Conservation (phyloP, 768 basidiomycete species). For the Wakefieldia striispora region DNA sequence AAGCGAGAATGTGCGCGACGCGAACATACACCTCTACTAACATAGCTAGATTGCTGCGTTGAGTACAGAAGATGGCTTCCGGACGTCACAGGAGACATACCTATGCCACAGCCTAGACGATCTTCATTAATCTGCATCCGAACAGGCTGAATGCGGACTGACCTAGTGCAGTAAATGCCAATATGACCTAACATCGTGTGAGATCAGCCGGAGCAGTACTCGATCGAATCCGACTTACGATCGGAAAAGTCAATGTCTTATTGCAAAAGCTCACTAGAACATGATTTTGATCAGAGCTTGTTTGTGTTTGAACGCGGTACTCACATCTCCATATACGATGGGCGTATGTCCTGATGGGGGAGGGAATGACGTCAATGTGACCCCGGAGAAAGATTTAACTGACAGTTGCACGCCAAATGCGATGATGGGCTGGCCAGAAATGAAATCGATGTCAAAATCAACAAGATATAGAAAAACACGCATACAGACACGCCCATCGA, state of each 20-base stretch:
- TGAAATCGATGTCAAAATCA: not conserved
- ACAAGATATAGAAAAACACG: not conserved
- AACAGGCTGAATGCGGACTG: not conserved
- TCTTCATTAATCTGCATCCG: not conserved
- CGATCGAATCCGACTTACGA: slow-evolving; percentile 24
- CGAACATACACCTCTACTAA: slow-evolving; percentile 29
- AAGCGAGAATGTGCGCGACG: not conserved
- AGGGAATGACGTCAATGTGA: slow-evolving; percentile 4
- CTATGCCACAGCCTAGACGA: slow-evolving; percentile 27
- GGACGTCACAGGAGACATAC: slow-evolving; percentile 3
- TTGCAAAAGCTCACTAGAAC: slow-evolving; percentile 33
- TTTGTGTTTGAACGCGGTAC: slow-evolving; percentile 4
- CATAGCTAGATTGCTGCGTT: not conserved
- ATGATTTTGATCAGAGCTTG: not conserved
- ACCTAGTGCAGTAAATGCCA: slow-evolving; percentile 32
- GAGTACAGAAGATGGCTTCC: no score
- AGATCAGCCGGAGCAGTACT: not conserved
- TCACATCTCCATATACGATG: slow-evolving; percentile 38
- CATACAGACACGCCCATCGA: slow-evolving; percentile 36
- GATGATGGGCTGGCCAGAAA: slow-evolving; percentile 27
- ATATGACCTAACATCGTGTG: slow-evolving; percentile 15
- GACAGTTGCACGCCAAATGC: slow-evolving; percentile 38
- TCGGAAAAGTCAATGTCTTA: slow-evolving; percentile 28
- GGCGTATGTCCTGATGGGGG: slow-evolving; percentile 31
- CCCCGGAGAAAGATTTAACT: not conserved